Evolutionary conservation across 2,329 filamentous ascomycete species (phyloP).

Genomic region (Xylaria sp.): DNA sequence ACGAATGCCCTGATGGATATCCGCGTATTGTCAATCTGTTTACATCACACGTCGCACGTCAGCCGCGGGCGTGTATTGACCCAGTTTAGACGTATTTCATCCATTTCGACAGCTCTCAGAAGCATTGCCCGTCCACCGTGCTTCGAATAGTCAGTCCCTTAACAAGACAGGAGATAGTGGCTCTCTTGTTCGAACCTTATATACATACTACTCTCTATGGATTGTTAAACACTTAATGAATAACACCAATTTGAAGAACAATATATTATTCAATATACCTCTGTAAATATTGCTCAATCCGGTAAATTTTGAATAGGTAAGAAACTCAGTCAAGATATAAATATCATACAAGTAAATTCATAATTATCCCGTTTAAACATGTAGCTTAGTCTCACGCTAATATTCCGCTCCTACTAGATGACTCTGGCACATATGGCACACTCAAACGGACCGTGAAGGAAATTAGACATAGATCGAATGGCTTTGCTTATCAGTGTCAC

Average conservation of each 20-base stretch:
- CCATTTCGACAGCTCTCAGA: too few species aligned
- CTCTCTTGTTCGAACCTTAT: not conserved
- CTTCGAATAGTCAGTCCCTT: not conserved
- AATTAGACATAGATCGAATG: too few species aligned
- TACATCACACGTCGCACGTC: not conserved
- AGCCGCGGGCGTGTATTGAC: not conserved
- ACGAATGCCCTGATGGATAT: not conserved
- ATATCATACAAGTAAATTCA: not conserved
- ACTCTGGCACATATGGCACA: not conserved
- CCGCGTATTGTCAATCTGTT: not conserved
- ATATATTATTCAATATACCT: not conserved
- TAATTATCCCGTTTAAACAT: not conserved
- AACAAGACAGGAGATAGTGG: not conserved
- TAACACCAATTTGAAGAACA: not conserved
- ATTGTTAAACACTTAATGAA: not conserved
- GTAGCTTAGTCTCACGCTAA: not conserved
- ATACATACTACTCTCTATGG: not conserved
- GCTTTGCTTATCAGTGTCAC: not conserved
- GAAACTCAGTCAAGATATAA: not conserved
- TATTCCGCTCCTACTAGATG: not conserved
- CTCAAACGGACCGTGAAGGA: too few species aligned
- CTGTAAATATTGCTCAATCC: not conserved
- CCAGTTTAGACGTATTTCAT: not conserved
- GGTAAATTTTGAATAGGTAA: not conserved
- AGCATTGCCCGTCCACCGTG: not conserved